Evolutionary conservation across 2,329 filamentous ascomycete genomes (phyloP).

Genomic region (Meredithiella fracta): DNA sequence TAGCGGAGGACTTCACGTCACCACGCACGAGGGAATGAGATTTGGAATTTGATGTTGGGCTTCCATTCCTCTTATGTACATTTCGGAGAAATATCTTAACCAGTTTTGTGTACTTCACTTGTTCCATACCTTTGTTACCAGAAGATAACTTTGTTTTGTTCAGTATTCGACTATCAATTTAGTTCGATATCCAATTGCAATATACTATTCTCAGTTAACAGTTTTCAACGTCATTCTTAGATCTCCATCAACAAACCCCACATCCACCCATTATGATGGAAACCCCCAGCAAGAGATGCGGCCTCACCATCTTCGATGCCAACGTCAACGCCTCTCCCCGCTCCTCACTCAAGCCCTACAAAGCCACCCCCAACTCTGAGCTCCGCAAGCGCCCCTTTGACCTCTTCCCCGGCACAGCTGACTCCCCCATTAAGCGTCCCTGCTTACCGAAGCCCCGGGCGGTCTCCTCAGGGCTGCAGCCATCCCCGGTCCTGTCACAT

Average conservation of each 20-base stretch:
- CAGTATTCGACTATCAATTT: not conserved
- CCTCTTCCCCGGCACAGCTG: constrained; percentile 2
- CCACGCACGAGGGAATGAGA: not conserved
- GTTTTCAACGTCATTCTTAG: not conserved
- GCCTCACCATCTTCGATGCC: constrained; percentile 14
- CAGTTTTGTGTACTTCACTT: not conserved
- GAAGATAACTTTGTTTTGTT: not conserved
- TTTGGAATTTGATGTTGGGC: not conserved
- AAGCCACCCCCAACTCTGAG: constrained; percentile 5
- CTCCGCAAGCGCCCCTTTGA: constrained; percentile 6
- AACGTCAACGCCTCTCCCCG: constrained; percentile 13
- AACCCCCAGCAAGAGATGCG: constrained; percentile 15
- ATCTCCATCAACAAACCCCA: not conserved
- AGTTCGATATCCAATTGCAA: not conserved
- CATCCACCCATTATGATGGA: constrained; percentile 1
- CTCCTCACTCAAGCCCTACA: constrained; percentile 10
- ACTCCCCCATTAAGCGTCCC: constrained; percentile 1
- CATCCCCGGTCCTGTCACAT: constrained; percentile 8
- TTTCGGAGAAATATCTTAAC: not conserved
- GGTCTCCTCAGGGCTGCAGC: constrained; percentile 6
- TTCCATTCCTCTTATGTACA: not conserved
- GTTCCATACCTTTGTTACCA: not conserved
- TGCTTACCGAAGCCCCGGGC: constrained; percentile 7
- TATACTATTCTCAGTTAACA: not conserved
- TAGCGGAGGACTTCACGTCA: not conserved